A percentile compares a stretch with the other conserved stretches of the same genome.
Evolutionary conservation across 805 yeast genomes (phyloP).

Genomic region (Teunomyces lycoperdinae): DNA sequence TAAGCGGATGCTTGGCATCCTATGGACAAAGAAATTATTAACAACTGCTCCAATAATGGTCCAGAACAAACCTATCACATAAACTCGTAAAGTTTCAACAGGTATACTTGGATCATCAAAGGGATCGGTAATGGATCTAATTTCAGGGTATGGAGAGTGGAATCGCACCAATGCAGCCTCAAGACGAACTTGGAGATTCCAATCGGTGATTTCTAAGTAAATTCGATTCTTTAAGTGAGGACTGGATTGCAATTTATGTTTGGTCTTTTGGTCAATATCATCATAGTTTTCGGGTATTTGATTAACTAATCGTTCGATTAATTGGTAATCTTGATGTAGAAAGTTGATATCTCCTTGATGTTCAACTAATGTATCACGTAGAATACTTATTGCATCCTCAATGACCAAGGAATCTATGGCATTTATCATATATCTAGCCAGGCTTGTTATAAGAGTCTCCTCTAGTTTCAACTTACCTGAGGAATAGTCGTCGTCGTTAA

Average conservation of each 20-base stretch:
- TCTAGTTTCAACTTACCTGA: neutral
- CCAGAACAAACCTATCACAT: constrained; percentile 52
- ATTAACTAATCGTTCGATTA: constrained; percentile 26
- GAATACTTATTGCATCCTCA: constrained; percentile 26
- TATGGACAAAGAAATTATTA: constrained; percentile 55
- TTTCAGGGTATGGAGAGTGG: constrained; percentile 64
- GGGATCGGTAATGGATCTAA: constrained; percentile 62
- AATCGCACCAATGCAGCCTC: constrained; percentile 43
- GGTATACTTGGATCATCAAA: constrained; percentile 50
- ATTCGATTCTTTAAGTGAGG: constrained; percentile 7
- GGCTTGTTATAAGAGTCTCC: constrained; percentile 3
- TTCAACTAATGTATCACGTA: constrained; percentile 35
- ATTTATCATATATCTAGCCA: constrained; percentile 25
- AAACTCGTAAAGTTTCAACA: constrained; percentile 54
- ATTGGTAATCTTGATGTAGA: constrained; percentile 30
- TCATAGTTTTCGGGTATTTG: constrained; percentile 16
- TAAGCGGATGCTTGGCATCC: constrained; percentile 45
- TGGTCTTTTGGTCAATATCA: neutral
- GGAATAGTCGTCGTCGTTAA: constrained; percentile 10
- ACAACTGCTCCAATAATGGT: constrained; percentile 52
- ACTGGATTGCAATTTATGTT: neutral
- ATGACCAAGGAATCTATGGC: constrained; percentile 22
- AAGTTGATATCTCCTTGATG: constrained; percentile 36
- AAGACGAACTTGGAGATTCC: constrained; percentile 34
- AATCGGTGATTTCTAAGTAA: constrained; percentile 16